Base-by-base conservation (phyloP, 164 flowering plant genomes). In the Echeveria elegans region DNA sequence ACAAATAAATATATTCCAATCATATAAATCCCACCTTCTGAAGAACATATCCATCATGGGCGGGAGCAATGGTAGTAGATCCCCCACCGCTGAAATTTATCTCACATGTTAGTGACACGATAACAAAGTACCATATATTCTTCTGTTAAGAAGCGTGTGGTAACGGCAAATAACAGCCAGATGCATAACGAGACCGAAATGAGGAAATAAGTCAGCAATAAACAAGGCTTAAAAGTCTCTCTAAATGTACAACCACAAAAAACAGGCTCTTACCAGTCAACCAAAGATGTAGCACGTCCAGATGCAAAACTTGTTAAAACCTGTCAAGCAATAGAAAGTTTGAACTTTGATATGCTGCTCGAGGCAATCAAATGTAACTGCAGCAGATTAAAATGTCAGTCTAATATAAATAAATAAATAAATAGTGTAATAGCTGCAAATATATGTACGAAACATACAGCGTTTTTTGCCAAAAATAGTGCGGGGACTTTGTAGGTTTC, bases 261-360 rank as follows among this genome's bases (percentile, higher is more conserved):
- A 9, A 5, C 15, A 34, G 64, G 34, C 21, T 41, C 76, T 36
- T 80, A 92, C 97, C 98, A 66, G 74, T 94, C 99, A 75, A 94
- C 99, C 59, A 94, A 79, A 40, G 99, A 81, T 32, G 99, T 94
- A 48, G 99, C 95, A 72, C 96, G 95, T 28, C 99, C 99, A 64
- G 97, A 88, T 61, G 99, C 99, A 83, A 94, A 94, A 68, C 97
- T 87, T 60, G 97, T 91, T 48, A 94, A 89, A 71, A 94, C 99
- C 99, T 91, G 80, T 65, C n/a, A 72, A 29, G 14, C 11, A 72
- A 15, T 69, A 61, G 6, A 5, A 63, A 36, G 31, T 1, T 34
- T 8, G 66, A 18, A 11, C 43, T 24, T 60, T 4, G 19, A n/a
- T n/a, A 21, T 59, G 36, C 15, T 36, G 24, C 31, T 38, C 52